phyloP scores from a whole-genome alignment of 257 asterid genomes.

The Solanum dulcamara region DNA sequence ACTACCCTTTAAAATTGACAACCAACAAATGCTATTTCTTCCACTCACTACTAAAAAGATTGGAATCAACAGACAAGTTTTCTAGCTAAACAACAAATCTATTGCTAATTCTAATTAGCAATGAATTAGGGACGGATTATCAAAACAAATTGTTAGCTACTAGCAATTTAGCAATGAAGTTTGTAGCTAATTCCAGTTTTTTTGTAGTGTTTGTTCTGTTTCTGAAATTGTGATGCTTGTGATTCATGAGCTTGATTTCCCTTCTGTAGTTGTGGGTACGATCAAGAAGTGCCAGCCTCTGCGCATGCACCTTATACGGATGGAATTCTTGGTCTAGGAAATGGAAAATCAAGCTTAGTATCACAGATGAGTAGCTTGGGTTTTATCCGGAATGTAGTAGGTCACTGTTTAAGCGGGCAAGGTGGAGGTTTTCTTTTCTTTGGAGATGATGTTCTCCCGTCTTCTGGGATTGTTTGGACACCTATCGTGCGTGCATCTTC shows the following conservation, averaged over 20 bases:
- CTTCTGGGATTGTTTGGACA: constrained; percentile 23
- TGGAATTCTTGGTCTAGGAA: constrained; percentile 92
- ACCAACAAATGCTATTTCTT: neutral
- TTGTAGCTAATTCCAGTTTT: neutral
- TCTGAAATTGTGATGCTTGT: neutral
- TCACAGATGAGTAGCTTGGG: constrained; percentile 49
- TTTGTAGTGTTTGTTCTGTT: neutral
- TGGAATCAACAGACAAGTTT: neutral
- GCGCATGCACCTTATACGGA: constrained; percentile 48
- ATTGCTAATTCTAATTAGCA: neutral
- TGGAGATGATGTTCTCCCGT: constrained; percentile 66
- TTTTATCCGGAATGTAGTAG: constrained; percentile 52
- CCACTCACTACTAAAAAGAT: neutral
- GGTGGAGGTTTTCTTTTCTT: constrained; percentile 86
- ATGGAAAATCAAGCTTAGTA: constrained; percentile 63
- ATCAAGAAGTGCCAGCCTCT: constrained; percentile 57
- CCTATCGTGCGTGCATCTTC: constrained; percentile 8
- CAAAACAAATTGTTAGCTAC: neutral
- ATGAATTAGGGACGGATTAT: neutral
- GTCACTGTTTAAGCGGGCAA: constrained; percentile 67
- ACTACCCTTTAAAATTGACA: neutral
- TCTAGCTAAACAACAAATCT: neutral
- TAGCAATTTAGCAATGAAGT: neutral
- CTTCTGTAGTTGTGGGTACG: constrained; percentile 69
- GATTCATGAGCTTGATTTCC: neutral